These are phyloP conservation scores for Fragosphaeria purpurea DNA, from an alignment of 2,329 filamentous ascomycete genomes.

Conservation along the genomic window DNA sequence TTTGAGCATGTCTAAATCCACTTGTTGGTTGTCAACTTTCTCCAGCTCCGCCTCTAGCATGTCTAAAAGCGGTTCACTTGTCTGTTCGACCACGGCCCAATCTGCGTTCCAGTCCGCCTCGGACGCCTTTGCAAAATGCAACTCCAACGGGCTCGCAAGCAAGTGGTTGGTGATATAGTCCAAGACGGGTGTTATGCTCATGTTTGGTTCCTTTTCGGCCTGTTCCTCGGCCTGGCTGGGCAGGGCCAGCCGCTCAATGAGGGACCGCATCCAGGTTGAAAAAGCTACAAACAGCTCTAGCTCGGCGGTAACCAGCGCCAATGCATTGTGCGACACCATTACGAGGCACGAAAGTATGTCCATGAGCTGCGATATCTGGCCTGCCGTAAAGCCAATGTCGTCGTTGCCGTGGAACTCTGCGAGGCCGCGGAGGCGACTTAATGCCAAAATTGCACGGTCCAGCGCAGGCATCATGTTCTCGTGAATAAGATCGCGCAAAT, in stretches of 20 bases:
- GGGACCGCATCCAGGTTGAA: constrained; percentile 71
- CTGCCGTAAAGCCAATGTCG: constrained; percentile 55
- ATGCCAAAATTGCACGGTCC: constrained; percentile 70
- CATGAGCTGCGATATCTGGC: constrained; percentile 53
- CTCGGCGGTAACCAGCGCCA: constrained; percentile 64
- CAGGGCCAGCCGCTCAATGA: constrained; percentile 68
- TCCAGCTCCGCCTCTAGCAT: constrained; percentile 9
- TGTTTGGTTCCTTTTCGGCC: constrained; percentile 63
- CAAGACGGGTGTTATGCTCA: constrained; percentile 64
- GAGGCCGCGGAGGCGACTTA: constrained; percentile 74
- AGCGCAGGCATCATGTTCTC: constrained; percentile 83
- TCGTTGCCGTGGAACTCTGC: constrained; percentile 61
- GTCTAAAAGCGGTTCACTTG: constrained; percentile 29
- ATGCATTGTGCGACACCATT: constrained; percentile 62
- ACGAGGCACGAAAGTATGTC: constrained; percentile 68
- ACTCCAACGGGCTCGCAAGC: constrained; percentile 51
- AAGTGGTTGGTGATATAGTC: constrained; percentile 68
- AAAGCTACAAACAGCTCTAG: constrained; percentile 68
- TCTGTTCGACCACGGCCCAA: constrained; percentile 30
- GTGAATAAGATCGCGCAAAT: constrained; percentile 67
- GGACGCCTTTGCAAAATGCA: constrained; percentile 45
- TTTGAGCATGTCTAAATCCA: constrained; percentile 4
- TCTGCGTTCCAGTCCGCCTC: constrained; percentile 41
- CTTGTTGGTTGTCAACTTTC: constrained; percentile 5
- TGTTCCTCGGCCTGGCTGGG: constrained; percentile 62